These are phyloP conservation scores for Lipomyces sp. DNA, from an alignment of 805 yeast species.

Conservation along the genomic window DNA sequence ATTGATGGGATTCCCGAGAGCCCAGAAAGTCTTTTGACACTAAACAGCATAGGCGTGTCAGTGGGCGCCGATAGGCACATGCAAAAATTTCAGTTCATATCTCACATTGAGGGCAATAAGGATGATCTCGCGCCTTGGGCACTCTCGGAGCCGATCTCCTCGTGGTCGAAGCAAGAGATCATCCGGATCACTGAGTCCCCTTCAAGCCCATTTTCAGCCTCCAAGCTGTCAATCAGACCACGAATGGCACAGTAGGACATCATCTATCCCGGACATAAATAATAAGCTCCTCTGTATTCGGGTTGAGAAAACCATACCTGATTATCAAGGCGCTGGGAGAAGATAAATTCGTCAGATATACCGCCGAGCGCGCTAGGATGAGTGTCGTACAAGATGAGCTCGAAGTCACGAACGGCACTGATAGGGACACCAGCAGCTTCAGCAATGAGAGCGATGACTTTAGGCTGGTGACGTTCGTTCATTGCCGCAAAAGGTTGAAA, in stretches of 20 bases:
- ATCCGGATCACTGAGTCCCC: constrained; percentile 66
- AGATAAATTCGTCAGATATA: constrained; percentile 83
- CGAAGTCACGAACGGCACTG: constrained; percentile 83
- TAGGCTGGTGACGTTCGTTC: constrained; percentile 75
- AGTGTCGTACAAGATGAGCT: constrained; percentile 80
- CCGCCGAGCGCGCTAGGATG: constrained; percentile 88
- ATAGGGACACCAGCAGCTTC: constrained; percentile 57
- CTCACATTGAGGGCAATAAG: constrained; percentile 71
- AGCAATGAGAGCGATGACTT: constrained; percentile 71
- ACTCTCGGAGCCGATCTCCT: constrained; percentile 89
- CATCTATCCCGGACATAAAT: constrained; percentile 18
- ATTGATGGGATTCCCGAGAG: constrained; percentile 42
- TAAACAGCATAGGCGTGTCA: not conserved
- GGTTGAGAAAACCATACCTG: constrained; percentile 60
- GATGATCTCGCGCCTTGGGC: constrained; percentile 98
- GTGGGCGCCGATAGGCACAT: not conserved
- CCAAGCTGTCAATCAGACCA: constrained; percentile 63
- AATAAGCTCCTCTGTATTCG: not conserved
- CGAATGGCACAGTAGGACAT: constrained; percentile 73
- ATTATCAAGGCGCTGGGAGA: constrained; percentile 90
- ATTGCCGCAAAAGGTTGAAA: constrained; percentile 69
- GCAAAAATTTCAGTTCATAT: not conserved
- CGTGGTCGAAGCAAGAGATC: constrained; percentile 90
- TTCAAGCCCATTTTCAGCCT: constrained; percentile 48
- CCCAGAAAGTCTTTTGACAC: constrained; percentile 33